Evolutionary conservation across 2,329 filamentous ascomycete genomes (phyloP).

Genomic region (Penicillium frequentans): DNA sequence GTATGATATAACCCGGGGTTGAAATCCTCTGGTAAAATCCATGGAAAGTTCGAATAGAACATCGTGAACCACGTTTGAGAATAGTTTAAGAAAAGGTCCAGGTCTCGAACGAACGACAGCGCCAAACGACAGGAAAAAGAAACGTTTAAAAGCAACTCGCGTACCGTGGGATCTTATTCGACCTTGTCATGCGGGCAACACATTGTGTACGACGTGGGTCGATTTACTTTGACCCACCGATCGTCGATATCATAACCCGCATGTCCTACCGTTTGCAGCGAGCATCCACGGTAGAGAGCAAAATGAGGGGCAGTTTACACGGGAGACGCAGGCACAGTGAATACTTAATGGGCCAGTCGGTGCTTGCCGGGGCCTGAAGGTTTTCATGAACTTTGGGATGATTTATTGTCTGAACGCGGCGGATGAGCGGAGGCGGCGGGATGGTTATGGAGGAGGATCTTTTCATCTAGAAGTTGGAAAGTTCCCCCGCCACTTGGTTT

Average conservation of each 20-base stretch:
- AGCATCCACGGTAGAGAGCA: not conserved
- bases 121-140: not conserved
- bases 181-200: constrained; percentile 14
- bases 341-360: constrained; percentile 15
- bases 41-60: not conserved
- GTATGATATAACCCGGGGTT: not conserved
- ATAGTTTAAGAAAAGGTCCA: not conserved
- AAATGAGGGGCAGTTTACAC: not conserved
- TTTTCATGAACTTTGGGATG: constrained; percentile 1
- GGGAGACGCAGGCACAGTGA: constrained; percentile 16
- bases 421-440: not conserved
- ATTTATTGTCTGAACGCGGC: constrained; percentile 1
- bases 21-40: not conserved
- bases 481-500: not conserved
- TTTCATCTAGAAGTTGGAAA: not conserved
- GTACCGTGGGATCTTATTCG: constrained; percentile 16
- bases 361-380: constrained; percentile 16
- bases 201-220: constrained; percentile 9
- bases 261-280: constrained; percentile 17
- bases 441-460: not conserved
- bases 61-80: not conserved
- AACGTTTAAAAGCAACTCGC: constrained; percentile 8
- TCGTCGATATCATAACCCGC: constrained; percentile 17
- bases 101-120: not conserved
- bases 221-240: constrained; percentile 8